Conservation (phyloP, 2,329 filamentous ascomycete genomes). For the Zalaria obscura region DNA sequence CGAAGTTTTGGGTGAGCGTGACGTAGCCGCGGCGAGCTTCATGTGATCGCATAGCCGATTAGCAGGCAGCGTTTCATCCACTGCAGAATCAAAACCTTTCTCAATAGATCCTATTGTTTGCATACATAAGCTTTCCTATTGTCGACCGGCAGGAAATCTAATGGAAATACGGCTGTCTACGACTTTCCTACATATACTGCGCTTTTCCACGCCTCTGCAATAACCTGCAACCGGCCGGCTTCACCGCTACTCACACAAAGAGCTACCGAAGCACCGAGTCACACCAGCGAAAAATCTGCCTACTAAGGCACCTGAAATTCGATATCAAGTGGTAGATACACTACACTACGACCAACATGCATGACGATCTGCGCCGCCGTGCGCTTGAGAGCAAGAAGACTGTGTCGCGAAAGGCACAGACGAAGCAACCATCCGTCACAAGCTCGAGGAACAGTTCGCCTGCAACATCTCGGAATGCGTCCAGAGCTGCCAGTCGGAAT, state of each 20-base stretch:
- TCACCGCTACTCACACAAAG: too few relatives aligned
- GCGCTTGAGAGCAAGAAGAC: conserved; percentile 63
- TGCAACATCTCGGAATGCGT: conserved; percentile 42
- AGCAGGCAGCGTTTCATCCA: background rate
- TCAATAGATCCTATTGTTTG: too few relatives aligned
- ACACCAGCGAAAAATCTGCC: too few relatives aligned
- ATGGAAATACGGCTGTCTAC: conserved; percentile 3
- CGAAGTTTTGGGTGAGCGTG: too few relatives aligned
- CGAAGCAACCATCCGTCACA: conserved; percentile 40
- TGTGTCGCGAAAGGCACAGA: conserved; percentile 51
- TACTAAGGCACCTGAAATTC: too few relatives aligned
- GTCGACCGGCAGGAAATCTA: background rate
- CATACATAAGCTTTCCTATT: too few relatives aligned
- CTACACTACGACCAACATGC: conserved; percentile 12
- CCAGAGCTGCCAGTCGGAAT: conserved; percentile 46
- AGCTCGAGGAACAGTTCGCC: conserved; percentile 46
- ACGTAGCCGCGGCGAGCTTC: too few relatives aligned
- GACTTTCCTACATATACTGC: background rate
- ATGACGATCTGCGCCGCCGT: conserved; percentile 45
- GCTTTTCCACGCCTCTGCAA: conserved; percentile 2
- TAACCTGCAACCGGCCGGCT: background rate
- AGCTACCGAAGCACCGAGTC: too few relatives aligned
- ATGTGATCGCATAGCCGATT: too few relatives aligned
- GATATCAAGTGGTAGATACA: background rate
- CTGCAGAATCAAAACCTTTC: background rate